A percentile compares a stretch with the other conserved stretches of the same genome.
Evolutionary conservation across 106 monocot species (phyloP).

Genomic region (Phalaenopsis aphrodite): DNA sequence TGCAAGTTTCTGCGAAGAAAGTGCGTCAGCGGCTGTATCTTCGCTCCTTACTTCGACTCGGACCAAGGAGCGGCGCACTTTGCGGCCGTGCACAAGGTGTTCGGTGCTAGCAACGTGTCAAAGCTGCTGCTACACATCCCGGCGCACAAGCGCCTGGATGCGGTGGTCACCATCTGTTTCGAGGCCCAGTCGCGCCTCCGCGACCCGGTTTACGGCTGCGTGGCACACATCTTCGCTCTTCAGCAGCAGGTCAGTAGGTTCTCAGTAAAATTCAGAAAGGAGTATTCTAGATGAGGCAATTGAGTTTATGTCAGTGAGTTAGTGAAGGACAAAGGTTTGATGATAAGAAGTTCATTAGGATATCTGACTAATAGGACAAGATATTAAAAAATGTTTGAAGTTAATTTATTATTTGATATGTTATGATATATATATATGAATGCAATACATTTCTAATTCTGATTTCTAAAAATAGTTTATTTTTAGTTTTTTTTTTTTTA

Average conservation of each 20-base stretch:
- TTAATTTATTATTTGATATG: no score
- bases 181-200: constrained; percentile 91
- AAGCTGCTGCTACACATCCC: constrained; percentile 92
- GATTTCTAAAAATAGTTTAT: no score
- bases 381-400: no score
- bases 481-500: no score
- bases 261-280: not conserved
- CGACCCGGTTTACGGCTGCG: constrained; percentile 93
- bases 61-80: constrained; percentile 93
- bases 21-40: constrained; percentile 94
- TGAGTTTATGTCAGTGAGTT: not conserved
- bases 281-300: not conserved
- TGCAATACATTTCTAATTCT: no score
- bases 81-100: constrained; percentile 97
- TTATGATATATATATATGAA: no score
- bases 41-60: constrained; percentile 95
- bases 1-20: constrained; percentile 95
- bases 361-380: no score
- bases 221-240: constrained; percentile 90
- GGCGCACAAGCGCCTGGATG: constrained; percentile 78
- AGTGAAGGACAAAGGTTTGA: not conserved
- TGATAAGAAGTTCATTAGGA: not conserved
- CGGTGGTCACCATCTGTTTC: constrained; percentile 95
- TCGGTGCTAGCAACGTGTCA: constrained; percentile 98
- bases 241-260: constrained; percentile 76